A percentile compares a stretch with the other conserved stretches of the same genome.
These are phyloP conservation scores for Trypanosoma avium DNA, from an alignment of 208 protist species.

Conservation along the genomic window DNA sequence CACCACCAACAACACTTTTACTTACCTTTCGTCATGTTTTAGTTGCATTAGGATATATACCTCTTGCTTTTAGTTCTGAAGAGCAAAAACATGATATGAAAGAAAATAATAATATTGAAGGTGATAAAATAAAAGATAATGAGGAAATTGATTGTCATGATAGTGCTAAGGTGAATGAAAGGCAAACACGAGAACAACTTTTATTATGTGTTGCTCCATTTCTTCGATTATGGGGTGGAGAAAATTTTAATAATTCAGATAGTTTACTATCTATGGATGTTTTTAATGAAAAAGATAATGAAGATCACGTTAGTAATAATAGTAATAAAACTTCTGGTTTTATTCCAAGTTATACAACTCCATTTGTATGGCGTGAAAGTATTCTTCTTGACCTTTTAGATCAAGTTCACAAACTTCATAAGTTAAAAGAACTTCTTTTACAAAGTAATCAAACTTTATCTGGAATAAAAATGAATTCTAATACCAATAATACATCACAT, in stretches of 20 bases:
- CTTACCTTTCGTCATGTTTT: slow-evolving; percentile 41
- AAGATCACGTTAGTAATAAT: background rate
- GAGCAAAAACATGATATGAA: background rate
- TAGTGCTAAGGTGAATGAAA: background rate
- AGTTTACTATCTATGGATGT: background rate
- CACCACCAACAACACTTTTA: too few relatives aligned
- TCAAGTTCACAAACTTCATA: slow-evolving; percentile 18
- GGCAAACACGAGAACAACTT: slow-evolving; percentile 14
- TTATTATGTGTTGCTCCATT: slow-evolving; percentile 33
- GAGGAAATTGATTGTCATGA: too few relatives aligned
- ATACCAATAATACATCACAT: background rate
- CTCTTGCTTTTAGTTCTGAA: slow-evolving; percentile 23
- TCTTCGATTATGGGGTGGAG: slow-evolving; percentile 27
- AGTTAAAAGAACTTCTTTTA: slow-evolving; percentile 15
- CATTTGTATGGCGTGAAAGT: slow-evolving; percentile 26
- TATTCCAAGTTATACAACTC: slow-evolving; percentile 11
- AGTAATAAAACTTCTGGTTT: background rate
- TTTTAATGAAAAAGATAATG: background rate
- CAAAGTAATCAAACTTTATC: background rate
- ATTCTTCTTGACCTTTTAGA: slow-evolving; percentile 19
- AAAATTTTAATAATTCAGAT: background rate
- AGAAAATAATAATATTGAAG: background rate
- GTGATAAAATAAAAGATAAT: background rate
- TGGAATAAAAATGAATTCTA: background rate
- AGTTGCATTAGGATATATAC: slow-evolving; percentile 45